A percentile compares a stretch with the other conserved stretches of the same genome.
Conservation (phyloP, 495 filamentous ascomycete species). For the Aspergillus egyptiacus region DNA sequence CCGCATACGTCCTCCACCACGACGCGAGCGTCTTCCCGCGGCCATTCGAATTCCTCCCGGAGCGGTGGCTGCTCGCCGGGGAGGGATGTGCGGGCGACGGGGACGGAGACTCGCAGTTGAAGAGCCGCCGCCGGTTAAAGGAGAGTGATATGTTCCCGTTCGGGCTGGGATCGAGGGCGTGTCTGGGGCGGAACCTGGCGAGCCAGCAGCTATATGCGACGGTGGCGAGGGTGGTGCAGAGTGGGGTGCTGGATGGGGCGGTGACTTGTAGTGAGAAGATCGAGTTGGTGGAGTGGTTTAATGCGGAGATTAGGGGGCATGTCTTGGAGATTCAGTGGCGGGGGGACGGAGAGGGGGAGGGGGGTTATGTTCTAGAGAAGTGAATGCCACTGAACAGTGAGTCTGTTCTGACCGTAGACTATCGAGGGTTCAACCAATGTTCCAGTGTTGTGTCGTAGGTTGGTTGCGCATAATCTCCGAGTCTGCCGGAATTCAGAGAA, state of each 20-base stretch:
- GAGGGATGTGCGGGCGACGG: neutral
- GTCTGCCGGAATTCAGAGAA: no score
- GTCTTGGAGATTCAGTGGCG: no score
- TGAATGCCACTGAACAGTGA: no score
- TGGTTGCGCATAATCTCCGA: no score
- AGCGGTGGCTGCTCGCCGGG: neutral
- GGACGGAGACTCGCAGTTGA: no score
- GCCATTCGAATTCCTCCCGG: slow-evolving; percentile 2
- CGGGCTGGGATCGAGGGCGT: slow-evolving; percentile 1
- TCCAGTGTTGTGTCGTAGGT: no score
- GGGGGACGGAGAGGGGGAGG: no score
- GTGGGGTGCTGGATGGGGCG: neutral
- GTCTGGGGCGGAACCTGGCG: slow-evolving; percentile 2
- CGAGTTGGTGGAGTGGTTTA: neutral
- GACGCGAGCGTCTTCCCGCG: neutral
- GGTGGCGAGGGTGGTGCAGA: neutral
- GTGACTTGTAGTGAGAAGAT: neutral
- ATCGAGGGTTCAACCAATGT: no score
- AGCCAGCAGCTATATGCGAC: neutral
- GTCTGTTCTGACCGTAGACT: no score
- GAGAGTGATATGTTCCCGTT: neutral
- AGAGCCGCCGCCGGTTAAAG: no score
- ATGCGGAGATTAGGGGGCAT: slow-evolving; percentile 5
- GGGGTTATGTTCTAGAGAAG: no score
- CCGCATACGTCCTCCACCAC: neutral